Conservation (phyloP, 1,284 basidiomycete genomes). For the Vanrija humicola region DNA sequence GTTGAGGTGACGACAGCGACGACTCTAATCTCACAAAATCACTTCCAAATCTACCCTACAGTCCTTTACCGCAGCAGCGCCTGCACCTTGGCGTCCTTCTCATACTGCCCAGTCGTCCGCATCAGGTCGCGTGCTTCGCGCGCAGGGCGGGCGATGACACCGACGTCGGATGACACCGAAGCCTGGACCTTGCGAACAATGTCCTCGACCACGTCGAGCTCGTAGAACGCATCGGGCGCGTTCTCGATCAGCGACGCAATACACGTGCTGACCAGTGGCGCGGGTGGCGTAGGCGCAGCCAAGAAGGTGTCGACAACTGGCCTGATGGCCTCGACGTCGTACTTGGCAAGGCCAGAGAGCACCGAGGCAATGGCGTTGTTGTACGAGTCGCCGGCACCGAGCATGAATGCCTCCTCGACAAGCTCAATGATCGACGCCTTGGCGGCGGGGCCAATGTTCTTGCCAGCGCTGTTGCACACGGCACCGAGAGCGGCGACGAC, state of each 20-base stretch:
- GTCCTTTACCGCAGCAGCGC: constrained; percentile 23
- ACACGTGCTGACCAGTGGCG: constrained; percentile 57
- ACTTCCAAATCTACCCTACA: background rate
- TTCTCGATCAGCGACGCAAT: constrained; percentile 61
- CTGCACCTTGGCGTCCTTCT: constrained; percentile 38
- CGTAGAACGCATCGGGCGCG: constrained; percentile 62
- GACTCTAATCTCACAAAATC: background rate
- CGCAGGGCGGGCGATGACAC: constrained; percentile 74
- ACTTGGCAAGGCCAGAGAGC: constrained; percentile 61
- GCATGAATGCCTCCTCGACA: constrained; percentile 72
- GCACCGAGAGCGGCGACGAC: constrained; percentile 71
- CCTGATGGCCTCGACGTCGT: constrained; percentile 62
- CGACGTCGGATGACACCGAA: constrained; percentile 65
- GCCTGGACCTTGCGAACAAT: constrained; percentile 71
- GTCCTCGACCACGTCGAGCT: constrained; percentile 57
- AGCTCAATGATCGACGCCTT: constrained; percentile 70
- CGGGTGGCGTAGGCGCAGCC: constrained; percentile 34
- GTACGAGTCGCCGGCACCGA: constrained; percentile 57
- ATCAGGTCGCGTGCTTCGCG: constrained; percentile 78
- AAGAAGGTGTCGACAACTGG: constrained; percentile 58
- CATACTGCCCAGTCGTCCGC: constrained; percentile 47
- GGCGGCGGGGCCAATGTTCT: constrained; percentile 73
- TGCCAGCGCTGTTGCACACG: constrained; percentile 67
- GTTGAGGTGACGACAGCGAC: background rate
- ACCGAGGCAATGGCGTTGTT: constrained; percentile 65